Evolutionary conservation across 2,329 filamentous ascomycete genomes (phyloP).

Genomic region (Cadophora luteo-olivacea): DNA sequence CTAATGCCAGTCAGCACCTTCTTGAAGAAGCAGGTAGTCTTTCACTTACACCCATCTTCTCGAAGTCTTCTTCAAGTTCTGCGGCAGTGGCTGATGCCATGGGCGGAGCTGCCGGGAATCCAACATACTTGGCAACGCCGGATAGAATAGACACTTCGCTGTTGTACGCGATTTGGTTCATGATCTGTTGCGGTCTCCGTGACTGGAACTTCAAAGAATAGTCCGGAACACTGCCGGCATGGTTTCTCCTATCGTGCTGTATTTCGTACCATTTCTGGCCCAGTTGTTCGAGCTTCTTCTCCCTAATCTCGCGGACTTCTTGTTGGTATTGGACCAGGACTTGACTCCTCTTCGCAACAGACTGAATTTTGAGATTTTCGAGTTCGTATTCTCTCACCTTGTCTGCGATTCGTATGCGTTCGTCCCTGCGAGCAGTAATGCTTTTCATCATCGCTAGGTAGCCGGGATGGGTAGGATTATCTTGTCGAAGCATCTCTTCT

Average conservation of each 20-base stretch:
- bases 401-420: constrained; percentile 78
- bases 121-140: constrained; percentile 91
- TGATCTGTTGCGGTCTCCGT: constrained; percentile 76
- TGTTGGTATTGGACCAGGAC: constrained; percentile 93
- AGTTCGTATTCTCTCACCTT: constrained; percentile 76
- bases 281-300: constrained; percentile 78
- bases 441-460: constrained; percentile 89
- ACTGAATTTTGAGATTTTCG: constrained; percentile 74
- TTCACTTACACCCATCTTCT: constrained; percentile 80
- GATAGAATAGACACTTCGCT: constrained; percentile 91
- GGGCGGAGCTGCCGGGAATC: constrained; percentile 92
- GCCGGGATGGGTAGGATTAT: constrained; percentile 82
- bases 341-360: constrained; percentile 82
- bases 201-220: constrained; percentile 83
- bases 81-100: constrained; percentile 73
- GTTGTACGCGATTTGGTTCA: constrained; percentile 90
- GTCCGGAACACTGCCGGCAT: constrained; percentile 79
- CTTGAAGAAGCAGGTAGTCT: constrained; percentile 15
- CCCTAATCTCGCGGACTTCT: constrained; percentile 80
- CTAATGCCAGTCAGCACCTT: constrained; percentile 34
- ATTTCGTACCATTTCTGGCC: constrained; percentile 93
- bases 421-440: constrained; percentile 80
- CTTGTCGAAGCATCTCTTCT: constrained; percentile 65
- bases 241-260: constrained; percentile 83
- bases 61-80: constrained; percentile 86